Percentiles rank a stretch among this genome's conserved stretches.
phyloP scores from a whole-genome alignment of 495 filamentous ascomycete genomes.

The Trichoderma parareesei region DNA sequence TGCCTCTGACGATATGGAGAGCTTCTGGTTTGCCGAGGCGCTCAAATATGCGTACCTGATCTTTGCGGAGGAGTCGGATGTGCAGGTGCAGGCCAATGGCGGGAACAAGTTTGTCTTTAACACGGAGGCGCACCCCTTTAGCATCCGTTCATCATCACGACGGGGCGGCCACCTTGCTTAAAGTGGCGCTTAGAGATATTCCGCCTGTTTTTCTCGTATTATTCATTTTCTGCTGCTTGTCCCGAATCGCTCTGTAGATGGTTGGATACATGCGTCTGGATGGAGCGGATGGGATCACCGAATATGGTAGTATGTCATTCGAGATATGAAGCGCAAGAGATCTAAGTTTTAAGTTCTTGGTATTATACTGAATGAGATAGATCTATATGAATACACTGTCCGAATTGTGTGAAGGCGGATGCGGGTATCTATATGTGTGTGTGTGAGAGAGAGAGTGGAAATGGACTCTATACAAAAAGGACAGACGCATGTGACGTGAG shows the following conservation, averaged over 20 bases:
- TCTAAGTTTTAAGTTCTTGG: not conserved
- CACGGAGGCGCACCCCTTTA: conserved; percentile 71
- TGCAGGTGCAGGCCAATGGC: conserved; percentile 46
- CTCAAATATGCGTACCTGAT: conserved; percentile 79
- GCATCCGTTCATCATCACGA: conserved; percentile 27
- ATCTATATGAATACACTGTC: not conserved
- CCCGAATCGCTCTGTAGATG: not conserved
- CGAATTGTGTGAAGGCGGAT: not conserved
- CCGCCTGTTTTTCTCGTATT: too few relatives aligned
- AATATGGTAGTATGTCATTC: not conserved
- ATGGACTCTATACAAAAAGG: too few relatives aligned
- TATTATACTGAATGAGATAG: not conserved
- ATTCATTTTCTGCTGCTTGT: too few relatives aligned
- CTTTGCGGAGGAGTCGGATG: conserved; percentile 49
- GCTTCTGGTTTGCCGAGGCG: conserved; percentile 86
- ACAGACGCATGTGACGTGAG: too few relatives aligned
- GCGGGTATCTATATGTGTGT: too few relatives aligned
- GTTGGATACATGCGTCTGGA: not conserved
- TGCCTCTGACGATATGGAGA: conserved; percentile 68
- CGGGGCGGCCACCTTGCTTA: too few relatives aligned
- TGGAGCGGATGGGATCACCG: not conserved
- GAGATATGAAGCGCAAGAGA: too few relatives aligned
- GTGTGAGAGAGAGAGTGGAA: too few relatives aligned
- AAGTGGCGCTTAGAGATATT: too few relatives aligned
- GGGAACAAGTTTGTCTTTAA: conserved; percentile 63